Evolutionary conservation across 2,329 filamentous ascomycete genomes (phyloP).

Genomic region (Fusarium buharicum): DNA sequence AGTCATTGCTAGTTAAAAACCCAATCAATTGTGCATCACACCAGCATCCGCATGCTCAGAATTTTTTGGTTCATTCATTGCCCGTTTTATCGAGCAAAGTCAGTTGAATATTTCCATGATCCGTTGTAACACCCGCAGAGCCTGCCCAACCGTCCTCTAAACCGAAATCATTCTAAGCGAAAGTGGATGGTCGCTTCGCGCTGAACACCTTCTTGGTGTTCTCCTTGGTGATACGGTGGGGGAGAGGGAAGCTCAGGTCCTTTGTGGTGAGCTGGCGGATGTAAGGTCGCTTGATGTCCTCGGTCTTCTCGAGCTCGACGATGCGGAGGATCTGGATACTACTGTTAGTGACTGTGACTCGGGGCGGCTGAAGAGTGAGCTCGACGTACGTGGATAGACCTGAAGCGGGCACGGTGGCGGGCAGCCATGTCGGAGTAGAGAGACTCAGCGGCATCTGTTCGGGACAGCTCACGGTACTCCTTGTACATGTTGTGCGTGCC

Average conservation of each 20-base stretch:
- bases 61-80: constrained; percentile 59
- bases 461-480: constrained; percentile 99
- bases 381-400: constrained; percentile 92
- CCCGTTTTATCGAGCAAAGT: constrained; percentile 63
- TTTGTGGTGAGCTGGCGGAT: constrained; percentile 98
- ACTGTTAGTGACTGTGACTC: constrained; percentile 11
- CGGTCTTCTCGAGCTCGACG: constrained; percentile 93
- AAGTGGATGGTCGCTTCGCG: constrained; percentile 93
- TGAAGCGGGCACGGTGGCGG: constrained; percentile 95
- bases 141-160: constrained; percentile 63
- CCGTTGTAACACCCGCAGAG: constrained; percentile 70
- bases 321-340: constrained; percentile 88
- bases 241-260: constrained; percentile 97
- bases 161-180: constrained; percentile 81
- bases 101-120: constrained; percentile 68
- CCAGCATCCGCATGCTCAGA: constrained; percentile 43
- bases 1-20: constrained; percentile 42
- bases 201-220: constrained; percentile 91
- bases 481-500: constrained; percentile 99
- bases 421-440: constrained; percentile 99
- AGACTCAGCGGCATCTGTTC: constrained; percentile 93
- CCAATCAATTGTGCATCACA: constrained; percentile 48
- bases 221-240: constrained; percentile 90
- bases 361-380: neutral
- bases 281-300: constrained; percentile 97